Conservation (phyloP, 108 stramenopile genomes). For the Cyclotella sp. region DNA sequence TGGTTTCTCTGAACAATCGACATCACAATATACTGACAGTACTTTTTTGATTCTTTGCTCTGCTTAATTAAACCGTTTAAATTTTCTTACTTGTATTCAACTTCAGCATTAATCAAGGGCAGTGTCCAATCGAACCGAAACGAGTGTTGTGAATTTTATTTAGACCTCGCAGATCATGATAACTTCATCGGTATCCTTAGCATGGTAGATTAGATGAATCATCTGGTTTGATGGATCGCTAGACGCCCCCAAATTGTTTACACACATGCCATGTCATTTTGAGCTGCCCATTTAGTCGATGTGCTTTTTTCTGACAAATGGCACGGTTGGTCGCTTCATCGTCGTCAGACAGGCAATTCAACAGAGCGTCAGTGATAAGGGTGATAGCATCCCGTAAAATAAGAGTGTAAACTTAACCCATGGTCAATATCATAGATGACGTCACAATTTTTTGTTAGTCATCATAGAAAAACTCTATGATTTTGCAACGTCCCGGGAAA, state of each 20-base stretch:
- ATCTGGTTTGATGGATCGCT: slow-evolving; percentile 67
- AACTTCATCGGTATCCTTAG: slow-evolving; percentile 57
- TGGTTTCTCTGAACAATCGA: neutral
- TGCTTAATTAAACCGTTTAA: neutral
- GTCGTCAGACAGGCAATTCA: neutral
- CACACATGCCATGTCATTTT: slow-evolving; percentile 68
- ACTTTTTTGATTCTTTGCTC: neutral
- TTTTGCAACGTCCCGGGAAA: no score
- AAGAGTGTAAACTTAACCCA: no score
- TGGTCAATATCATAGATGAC: no score
- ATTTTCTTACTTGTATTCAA: neutral
- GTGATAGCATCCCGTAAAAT: slow-evolving; percentile 51
- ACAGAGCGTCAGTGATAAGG: slow-evolving; percentile 16
- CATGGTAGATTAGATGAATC: slow-evolving; percentile 66
- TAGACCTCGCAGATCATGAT: slow-evolving; percentile 67
- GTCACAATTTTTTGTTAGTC: no score
- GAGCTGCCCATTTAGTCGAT: slow-evolving; percentile 63
- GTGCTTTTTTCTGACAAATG: slow-evolving; percentile 49
- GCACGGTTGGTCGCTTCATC: slow-evolving; percentile 2
- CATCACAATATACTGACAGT: neutral
- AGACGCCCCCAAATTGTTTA: slow-evolving; percentile 66
- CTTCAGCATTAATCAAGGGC: no score
- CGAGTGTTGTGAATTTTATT: neutral
- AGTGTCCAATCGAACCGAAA: neutral
- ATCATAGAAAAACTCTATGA: no score